A percentile compares a stretch with the other conserved stretches of the same genome.
These are phyloP conservation scores for Penicillium psychrosexuale DNA, from an alignment of 2,329 filamentous ascomycete species.

Conservation along the genomic window DNA sequence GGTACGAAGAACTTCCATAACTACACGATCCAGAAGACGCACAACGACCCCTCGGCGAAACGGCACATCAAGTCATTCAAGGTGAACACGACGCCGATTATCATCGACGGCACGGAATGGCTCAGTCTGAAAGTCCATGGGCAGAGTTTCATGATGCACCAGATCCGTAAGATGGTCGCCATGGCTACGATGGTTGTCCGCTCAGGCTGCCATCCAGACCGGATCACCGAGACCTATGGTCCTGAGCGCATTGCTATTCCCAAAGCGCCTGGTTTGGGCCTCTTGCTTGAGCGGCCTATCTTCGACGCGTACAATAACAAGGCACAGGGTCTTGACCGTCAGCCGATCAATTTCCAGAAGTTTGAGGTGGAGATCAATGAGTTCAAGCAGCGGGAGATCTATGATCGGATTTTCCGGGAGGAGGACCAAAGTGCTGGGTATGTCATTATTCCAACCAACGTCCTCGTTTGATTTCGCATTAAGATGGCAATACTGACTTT, in stretches of 20 bases:
- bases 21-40: conserved; percentile 88
- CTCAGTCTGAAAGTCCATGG: conserved; percentile 93
- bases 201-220: conserved; percentile 69
- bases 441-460: conserved; percentile 43
- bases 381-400: conserved; percentile 92
- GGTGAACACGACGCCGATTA: conserved; percentile 70
- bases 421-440: conserved; percentile 85
- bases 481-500: conserved; percentile 2
- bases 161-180: conserved; percentile 98
- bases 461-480: neutral
- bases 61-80: conserved; percentile 90
- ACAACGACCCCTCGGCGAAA: conserved; percentile 77
- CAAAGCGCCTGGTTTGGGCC: conserved; percentile 84
- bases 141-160: conserved; percentile 99
- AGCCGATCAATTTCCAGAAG: conserved; percentile 73
- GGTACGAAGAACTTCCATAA: conserved; percentile 95
- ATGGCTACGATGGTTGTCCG: conserved; percentile 83
- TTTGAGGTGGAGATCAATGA: conserved; percentile 75
- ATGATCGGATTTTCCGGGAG: conserved; percentile 83
- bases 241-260: conserved; percentile 77
- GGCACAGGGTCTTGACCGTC: conserved; percentile 61
- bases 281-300: conserved; percentile 85
- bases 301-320: conserved; percentile 85
- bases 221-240: conserved; percentile 72
- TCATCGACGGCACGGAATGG: conserved; percentile 93